A percentile compares a stretch with the other conserved stretches of the same genome.
These are phyloP conservation scores for Mortierella sp. DNA, from an alignment of 371 early-diverging fungal genomes.

Conservation along the genomic window DNA sequence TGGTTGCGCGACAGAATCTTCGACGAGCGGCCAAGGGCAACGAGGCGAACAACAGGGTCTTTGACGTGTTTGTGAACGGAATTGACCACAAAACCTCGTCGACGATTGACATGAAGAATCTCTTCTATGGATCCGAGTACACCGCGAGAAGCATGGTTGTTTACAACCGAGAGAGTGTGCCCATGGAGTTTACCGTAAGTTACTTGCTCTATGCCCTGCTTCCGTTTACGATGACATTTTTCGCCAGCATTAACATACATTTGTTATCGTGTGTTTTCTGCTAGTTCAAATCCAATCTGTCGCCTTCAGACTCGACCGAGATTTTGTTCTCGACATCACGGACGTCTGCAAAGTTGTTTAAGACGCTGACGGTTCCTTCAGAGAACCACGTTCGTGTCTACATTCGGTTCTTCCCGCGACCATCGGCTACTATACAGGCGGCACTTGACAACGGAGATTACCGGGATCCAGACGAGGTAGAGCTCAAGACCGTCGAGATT, in stretches of 20 bases:
- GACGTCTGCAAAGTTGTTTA: conserved; percentile 76
- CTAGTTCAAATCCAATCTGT: conserved; percentile 71
- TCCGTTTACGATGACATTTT: too few relatives aligned
- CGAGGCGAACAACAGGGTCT: conserved; percentile 65
- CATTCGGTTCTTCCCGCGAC: conserved; percentile 69
- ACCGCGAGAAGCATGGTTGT: conserved; percentile 75
- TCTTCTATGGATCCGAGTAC: conserved; percentile 77
- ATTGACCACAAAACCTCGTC: conserved; percentile 62
- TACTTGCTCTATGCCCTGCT: conserved; percentile 1
- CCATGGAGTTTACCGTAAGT: conserved; percentile 74
- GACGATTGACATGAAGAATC: conserved; percentile 70
- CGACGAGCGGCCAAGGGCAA: conserved; percentile 55
- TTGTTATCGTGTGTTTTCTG: neutral
- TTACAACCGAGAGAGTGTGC: conserved; percentile 75
- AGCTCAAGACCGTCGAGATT: conserved; percentile 72
- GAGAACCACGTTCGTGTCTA: conserved; percentile 74
- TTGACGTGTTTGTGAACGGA: conserved; percentile 76
- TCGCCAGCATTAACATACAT: too few relatives aligned
- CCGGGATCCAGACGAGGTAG: conserved; percentile 57
- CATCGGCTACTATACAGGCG: conserved; percentile 56
- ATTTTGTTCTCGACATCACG: conserved; percentile 79
- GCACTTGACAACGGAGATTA: conserved; percentile 42
- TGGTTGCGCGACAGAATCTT: conserved; percentile 78
- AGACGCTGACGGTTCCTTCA: conserved; percentile 71
- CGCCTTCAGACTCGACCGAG: conserved; percentile 69